Evolutionary conservation across 176 grass and related monocot genomes (phyloP).

Genomic region (Oryza nivara): DNA sequence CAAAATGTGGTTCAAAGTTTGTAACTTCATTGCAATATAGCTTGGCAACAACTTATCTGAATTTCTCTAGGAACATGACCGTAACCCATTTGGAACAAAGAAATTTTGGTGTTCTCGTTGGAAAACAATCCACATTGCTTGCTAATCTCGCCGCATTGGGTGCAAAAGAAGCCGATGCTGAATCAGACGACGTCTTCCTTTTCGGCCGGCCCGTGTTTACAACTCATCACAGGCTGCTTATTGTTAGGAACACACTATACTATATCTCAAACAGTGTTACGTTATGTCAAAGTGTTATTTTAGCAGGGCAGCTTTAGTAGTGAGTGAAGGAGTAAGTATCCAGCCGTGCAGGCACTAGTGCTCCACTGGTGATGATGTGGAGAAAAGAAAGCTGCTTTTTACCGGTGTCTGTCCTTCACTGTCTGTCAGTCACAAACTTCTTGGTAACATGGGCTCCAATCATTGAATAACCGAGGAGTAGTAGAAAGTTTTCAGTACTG

Average conservation of each 20-base stretch:
- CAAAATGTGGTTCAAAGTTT: too few species aligned
- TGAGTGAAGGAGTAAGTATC: neutral
- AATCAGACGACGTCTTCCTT: slow-evolving; percentile 22
- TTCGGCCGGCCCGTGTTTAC: slow-evolving; percentile 19
- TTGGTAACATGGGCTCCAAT: slow-evolving; percentile 48
- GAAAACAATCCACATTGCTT: neutral
- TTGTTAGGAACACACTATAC: neutral
- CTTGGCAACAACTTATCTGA: neutral
- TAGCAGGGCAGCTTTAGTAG: slow-evolving; percentile 2
- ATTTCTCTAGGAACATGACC: neutral
- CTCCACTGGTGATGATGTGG: slow-evolving; percentile 32
- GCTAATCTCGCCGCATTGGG: neutral
- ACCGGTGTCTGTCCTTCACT: slow-evolving; percentile 20
- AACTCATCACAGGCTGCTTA: slow-evolving; percentile 28
- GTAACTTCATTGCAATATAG: neutral
- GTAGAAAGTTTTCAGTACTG: slow-evolving; percentile 1
- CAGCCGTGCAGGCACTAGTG: neutral
- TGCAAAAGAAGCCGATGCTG: neutral
- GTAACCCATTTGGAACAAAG: neutral
- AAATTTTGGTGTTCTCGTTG: neutral
- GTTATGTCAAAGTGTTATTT: neutral
- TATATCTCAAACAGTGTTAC: neutral
- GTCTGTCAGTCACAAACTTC: slow-evolving; percentile 4
- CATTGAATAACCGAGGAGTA: slow-evolving; percentile 28
- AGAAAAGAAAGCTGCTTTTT: slow-evolving; percentile 45